Conservation (phyloP, 139 green algal species). For the Monoraphidium neglectum region DNA sequence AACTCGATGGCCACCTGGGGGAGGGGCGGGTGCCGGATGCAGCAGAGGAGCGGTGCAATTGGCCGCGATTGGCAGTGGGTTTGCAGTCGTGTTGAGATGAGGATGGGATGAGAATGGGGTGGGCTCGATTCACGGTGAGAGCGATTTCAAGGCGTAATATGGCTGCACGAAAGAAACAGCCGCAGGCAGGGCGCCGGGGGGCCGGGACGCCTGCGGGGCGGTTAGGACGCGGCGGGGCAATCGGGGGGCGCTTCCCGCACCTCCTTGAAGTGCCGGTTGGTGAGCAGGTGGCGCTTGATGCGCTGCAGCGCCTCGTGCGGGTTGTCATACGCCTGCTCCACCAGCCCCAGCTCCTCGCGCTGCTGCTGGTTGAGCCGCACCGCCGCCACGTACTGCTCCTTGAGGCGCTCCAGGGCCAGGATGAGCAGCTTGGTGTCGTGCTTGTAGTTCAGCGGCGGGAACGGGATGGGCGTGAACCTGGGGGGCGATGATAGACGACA, state of each 20-base stretch:
- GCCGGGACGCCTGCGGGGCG: too few relatives aligned
- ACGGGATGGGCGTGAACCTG: conserved; percentile 92
- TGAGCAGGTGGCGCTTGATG: conserved; percentile 99
- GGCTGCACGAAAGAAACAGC: too few relatives aligned
- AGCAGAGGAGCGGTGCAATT: too few relatives aligned
- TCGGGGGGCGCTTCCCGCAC: conserved; percentile 24
- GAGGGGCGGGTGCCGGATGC: too few relatives aligned
- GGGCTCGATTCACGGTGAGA: too few relatives aligned
- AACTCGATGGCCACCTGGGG: conserved; percentile 93
- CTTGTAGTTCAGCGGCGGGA: conserved; percentile 99
- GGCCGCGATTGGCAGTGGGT: too few relatives aligned
- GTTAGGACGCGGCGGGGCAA: too few relatives aligned
- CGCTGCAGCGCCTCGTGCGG: conserved; percentile 96
- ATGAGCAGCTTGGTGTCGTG: conserved; percentile 99
- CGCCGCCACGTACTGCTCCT: conserved; percentile 97
- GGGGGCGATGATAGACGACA: too few relatives aligned
- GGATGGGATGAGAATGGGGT: too few relatives aligned
- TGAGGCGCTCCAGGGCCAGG: conserved; percentile 96
- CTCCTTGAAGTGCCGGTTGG: conserved; percentile 98
- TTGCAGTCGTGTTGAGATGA: too few relatives aligned
- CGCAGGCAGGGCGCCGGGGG: too few relatives aligned
- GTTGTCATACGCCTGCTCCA: conserved; percentile 99
- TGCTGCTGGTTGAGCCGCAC: conserved; percentile 96
- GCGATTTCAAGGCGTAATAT: too few relatives aligned
- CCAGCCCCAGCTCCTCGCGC: conserved; percentile 98